Evolutionary conservation across 768 basidiomycete genomes (phyloP), one percentile per base, ranked within the genome.

Genomic region (Flagelloscypha sp.): DNA sequence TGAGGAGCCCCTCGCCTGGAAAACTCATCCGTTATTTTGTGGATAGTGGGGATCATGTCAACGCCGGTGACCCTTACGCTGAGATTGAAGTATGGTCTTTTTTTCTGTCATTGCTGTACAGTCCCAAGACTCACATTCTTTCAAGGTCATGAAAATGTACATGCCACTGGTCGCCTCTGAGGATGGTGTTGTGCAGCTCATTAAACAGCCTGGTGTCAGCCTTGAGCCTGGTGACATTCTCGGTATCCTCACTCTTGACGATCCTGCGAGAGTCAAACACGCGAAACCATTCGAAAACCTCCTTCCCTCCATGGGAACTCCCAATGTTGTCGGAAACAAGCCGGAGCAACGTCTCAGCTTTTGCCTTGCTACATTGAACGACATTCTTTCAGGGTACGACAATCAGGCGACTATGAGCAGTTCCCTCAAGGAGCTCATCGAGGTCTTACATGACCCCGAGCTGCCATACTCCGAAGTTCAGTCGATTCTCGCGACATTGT

Each of bases 201-300:
- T 98, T 60, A 99, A 98, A 63, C 95, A 99, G 56, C 88, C 95
- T 37, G 95, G 95, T 49, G 88, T 93, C 53, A 92, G 88, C 45
- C 75, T 99, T 36, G 88, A 94, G 44, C 89, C 93, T 9, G 95
- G 95, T 17, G 95, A 97, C 57, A 92, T 99, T 38, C 78, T 99
- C 40, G 95, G 95, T 60, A 93, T 98, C 50, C 71, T 98, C 38
- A 87, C 90, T 7, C 76, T 98, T 38, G 95, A 98, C 51, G 93
- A 98, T 56, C 95, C 94, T 24, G 74, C 77, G 39, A 89, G 90
- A 38, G 95, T 98, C 54, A 95, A 89, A 54, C 94, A 98, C 53
- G 94, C 95, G 40, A 97, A 94, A 62, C 94, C 94, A 2, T 98
- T 97, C 56, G 92, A 97, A 50, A 92, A 90, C 35, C 81, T 92